Conservation (phyloP, 352 stramenopile genomes). For the Elongisporangium undulatum region DNA sequence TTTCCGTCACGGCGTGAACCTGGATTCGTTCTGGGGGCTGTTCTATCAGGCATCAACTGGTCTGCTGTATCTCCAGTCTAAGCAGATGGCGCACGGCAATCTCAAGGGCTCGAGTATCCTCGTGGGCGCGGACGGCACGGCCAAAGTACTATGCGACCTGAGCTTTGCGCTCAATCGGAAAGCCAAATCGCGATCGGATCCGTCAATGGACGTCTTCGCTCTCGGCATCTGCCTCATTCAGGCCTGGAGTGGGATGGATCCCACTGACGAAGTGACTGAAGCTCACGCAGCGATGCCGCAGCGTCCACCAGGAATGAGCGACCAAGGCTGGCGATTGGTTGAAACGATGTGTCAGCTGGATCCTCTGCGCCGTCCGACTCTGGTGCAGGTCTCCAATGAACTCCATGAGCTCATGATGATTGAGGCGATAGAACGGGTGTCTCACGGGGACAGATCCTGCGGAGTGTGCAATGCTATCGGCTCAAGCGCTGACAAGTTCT, state of each 20-base stretch:
- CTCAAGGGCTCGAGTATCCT: conserved; percentile 17
- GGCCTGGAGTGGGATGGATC: not conserved
- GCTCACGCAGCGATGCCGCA: not conserved
- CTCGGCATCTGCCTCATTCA: conserved; percentile 17
- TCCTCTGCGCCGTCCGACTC: not conserved
- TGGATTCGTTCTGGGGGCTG: conserved; percentile 1
- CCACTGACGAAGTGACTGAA: not conserved
- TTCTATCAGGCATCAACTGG: conserved; percentile 16
- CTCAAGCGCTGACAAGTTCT: not conserved
- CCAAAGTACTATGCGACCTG: conserved; percentile 17
- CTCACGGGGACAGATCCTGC: not conserved
- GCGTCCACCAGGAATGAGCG: not conserved
- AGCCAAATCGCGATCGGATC: conserved; percentile 4
- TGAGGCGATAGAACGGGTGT: not conserved
- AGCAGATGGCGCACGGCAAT: conserved; percentile 12
- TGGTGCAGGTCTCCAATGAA: not conserved
- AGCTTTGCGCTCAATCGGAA: not conserved
- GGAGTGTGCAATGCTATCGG: not conserved
- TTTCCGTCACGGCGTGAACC: conserved; percentile 3
- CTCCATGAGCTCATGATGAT: not conserved
- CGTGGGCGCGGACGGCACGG: conserved; percentile 4
- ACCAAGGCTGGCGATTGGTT: not conserved
- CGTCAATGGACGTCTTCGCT: conserved; percentile 15
- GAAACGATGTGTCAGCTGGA: not conserved
- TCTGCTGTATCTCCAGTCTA: conserved; percentile 28